Percentiles rank a stretch among this genome's conserved stretches.
Conservation (phyloP, 805 yeast species). For the Lachancea mirantina region DNA sequence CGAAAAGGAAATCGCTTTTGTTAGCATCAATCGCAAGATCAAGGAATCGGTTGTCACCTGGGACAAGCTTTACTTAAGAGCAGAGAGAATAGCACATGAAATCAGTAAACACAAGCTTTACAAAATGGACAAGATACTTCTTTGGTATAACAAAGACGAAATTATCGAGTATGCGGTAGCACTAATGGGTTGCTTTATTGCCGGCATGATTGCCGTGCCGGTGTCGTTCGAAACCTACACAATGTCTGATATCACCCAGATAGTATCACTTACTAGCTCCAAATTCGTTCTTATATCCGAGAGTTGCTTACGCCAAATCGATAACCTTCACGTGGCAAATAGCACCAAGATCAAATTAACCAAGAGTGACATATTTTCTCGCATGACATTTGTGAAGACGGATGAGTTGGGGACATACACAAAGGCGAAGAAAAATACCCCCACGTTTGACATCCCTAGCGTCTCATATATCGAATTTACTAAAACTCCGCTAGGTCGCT, state of each 20-base stretch:
- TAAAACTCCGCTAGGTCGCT: constrained; percentile 81
- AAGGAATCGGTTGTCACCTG: constrained; percentile 78
- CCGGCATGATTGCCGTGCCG: constrained; percentile 94
- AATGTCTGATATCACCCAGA: constrained; percentile 59
- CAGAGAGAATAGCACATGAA: constrained; percentile 75
- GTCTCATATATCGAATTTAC: constrained; percentile 91
- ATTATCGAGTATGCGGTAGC: constrained; percentile 82
- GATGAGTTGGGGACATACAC: constrained; percentile 76
- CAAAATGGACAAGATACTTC: constrained; percentile 75
- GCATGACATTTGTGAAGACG: constrained; percentile 48
- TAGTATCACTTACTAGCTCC: constrained; percentile 66
- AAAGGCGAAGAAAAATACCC: constrained; percentile 49
- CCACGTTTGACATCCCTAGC: constrained; percentile 68
- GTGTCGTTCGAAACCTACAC: constrained; percentile 64
- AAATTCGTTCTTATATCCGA: constrained; percentile 79
- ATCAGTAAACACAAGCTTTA: constrained; percentile 49
- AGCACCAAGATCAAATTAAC: constrained; percentile 25
- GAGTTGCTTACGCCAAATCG: constrained; percentile 64
- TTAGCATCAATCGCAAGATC: constrained; percentile 69
- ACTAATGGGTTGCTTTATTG: constrained; percentile 82
- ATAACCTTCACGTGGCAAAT: constrained; percentile 47
- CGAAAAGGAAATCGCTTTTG: constrained; percentile 62
- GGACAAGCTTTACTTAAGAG: constrained; percentile 77
- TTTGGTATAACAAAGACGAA: constrained; percentile 78
- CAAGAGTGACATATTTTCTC: constrained; percentile 25